Base-by-base conservation (phyloP, 495 filamentous ascomycete species). In the Stereocaulon alpinum region DNA sequence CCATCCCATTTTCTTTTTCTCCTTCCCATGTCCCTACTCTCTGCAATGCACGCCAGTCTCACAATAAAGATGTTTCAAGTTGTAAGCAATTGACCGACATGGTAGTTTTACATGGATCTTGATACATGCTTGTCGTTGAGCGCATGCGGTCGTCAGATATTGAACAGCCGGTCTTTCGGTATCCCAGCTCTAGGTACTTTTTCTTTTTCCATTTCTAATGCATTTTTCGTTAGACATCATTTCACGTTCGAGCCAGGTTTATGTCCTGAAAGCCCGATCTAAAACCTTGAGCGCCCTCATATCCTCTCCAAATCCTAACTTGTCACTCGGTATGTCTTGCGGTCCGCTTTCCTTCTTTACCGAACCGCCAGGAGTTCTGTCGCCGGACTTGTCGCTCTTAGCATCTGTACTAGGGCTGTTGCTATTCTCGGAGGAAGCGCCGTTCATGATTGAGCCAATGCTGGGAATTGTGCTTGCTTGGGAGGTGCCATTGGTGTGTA, bases 251-350 rank as follows among this genome's bases (percentile, higher is more conserved):
- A 17, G 34, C 34, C 30, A 52, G 27, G 18, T 32, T 61, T 34
- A 61, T n/a, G 60, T 61, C 32, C 43, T 62, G 50, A 65, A 65
- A 1, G 55, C 63, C 30, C 63, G 73, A 67, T 91, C 82, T 51
- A 91, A 71, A 53, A 85, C 80, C 56, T 80, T 77, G 44, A 89
- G 72, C 1, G 84, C 83, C 53, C 84, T 71, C 64, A 78, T 78
- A 61, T 89, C 86, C 65, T 89, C 85, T 9, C 79, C 77, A 32
- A 69, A 61, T 12, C 62, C 62, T 14, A 56, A 10, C 30, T 64
- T 64, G 40, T 63, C 50, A 29, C 61, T 63, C 2, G 62, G 53
- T n/a, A 64, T 64, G 29, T 64, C 62, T 18, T 56, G 62, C 12
- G 49, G 58, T 20, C 59, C 59, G 32, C 59, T 55, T 32, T 61